Evolutionary conservation across 139 green algal species (phyloP).

Genomic region (Micractinium sp.): DNA sequence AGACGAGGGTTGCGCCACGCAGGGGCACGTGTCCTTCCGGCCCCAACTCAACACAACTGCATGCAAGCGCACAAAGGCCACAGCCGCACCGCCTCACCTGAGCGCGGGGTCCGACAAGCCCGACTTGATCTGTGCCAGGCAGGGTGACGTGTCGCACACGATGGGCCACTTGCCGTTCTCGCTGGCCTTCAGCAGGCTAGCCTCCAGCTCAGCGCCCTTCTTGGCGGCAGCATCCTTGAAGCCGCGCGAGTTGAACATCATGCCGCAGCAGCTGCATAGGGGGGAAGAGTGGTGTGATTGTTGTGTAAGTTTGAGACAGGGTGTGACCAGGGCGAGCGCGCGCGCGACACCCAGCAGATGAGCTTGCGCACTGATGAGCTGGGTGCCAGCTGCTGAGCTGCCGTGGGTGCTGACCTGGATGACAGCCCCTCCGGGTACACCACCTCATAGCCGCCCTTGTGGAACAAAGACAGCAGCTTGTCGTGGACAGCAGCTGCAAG

Average conservation of each 20-base stretch:
- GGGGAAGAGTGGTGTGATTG: no score
- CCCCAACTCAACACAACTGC: no score
- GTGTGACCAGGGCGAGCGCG: background rate
- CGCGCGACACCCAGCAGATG: background rate
- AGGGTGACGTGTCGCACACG: constrained; percentile 93
- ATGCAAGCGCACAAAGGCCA: background rate
- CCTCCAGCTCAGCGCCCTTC: constrained; percentile 78
- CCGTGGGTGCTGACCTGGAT: constrained; percentile 1
- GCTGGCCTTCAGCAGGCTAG: constrained; percentile 84
- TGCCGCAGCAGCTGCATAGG: constrained; percentile 83
- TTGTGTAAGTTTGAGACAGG: background rate
- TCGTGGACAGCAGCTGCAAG: constrained; percentile 78
- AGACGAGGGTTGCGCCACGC: no score
- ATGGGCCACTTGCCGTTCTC: constrained; percentile 88
- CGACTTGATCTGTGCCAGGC: constrained; percentile 87
- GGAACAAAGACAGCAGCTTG: constrained; percentile 91
- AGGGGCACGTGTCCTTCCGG: no score
- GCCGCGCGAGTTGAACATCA: constrained; percentile 95
- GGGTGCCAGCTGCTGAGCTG: no score
- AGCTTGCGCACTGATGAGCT: no score
- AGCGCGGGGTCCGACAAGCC: constrained; percentile 75
- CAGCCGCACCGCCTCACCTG: constrained; percentile 32
- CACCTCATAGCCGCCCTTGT: constrained; percentile 84
- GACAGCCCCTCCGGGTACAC: constrained; percentile 85
- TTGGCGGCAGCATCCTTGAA: constrained; percentile 83